phyloP scores from a whole-genome alignment of 164 flowering plant species.

The Tinospora cordifolia region DNA sequence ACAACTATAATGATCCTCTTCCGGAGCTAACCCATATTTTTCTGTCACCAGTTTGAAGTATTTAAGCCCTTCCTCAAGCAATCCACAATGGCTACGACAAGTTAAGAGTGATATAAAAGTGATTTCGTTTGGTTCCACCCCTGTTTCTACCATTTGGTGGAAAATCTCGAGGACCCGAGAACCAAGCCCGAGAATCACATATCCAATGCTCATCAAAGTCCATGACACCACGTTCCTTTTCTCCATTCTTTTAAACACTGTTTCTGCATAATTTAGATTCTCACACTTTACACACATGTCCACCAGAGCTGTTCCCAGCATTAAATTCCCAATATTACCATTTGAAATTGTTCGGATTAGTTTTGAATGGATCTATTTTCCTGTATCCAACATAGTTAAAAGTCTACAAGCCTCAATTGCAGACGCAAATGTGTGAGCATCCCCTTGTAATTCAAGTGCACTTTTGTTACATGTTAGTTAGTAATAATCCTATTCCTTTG shows the following conservation, averaged over 20 bases:
- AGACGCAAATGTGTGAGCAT: constrained; percentile 27
- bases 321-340: constrained; percentile 15
- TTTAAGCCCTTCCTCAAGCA: constrained; percentile 29
- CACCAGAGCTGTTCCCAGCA: constrained; percentile 31
- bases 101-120: constrained; percentile 33
- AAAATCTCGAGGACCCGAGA: constrained; percentile 27
- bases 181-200: constrained; percentile 32
- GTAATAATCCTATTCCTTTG: constrained; percentile 21
- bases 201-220: constrained; percentile 34
- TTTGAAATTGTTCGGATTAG: constrained; percentile 13
- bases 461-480: constrained; percentile 25
- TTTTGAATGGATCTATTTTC: constrained; percentile 39
- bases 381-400: constrained; percentile 20
- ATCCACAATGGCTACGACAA: constrained; percentile 33
- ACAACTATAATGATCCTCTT: constrained; percentile 33
- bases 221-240: constrained; percentile 27
- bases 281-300: constrained; percentile 36
- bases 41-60: constrained; percentile 30
- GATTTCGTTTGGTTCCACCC: constrained; percentile 33
- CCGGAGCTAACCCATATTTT: constrained; percentile 21
- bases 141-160: constrained; percentile 22
- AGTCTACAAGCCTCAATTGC: constrained; percentile 31
- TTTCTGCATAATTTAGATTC: constrained; percentile 18
- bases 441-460: constrained; percentile 17
- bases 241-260: constrained; percentile 17